Conservation (phyloP, 768 basidiomycete genomes). For the Xerocomellus dryophilus region DNA sequence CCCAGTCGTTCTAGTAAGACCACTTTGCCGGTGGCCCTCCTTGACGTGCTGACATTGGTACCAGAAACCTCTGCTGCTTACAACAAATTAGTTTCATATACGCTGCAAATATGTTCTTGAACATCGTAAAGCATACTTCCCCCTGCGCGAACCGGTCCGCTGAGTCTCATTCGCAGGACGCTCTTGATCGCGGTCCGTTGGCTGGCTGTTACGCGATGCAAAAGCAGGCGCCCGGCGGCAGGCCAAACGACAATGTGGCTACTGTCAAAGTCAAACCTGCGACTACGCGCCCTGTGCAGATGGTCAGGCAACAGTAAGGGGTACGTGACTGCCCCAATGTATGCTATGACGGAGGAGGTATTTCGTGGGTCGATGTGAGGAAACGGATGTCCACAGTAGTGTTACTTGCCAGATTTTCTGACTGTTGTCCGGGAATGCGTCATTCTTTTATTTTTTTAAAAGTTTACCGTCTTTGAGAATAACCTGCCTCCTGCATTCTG, state of each 20-base stretch:
- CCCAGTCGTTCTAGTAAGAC: constrained; percentile 1
- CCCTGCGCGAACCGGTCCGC: not conserved
- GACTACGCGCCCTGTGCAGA: constrained; percentile 2
- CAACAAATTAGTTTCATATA: not conserved
- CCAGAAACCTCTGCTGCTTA: not conserved
- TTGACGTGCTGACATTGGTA: not conserved
- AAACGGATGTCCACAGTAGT: not conserved
- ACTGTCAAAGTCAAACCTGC: constrained; percentile 7
- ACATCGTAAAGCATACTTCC: not conserved
- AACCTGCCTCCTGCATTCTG: not conserved
- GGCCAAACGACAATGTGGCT: not conserved
- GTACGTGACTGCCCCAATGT: not conserved
- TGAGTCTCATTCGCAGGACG: constrained; percentile 9
- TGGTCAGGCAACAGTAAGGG: not conserved
- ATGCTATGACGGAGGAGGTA: not conserved
- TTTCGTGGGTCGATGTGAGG: not conserved
- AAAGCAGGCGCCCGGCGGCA: constrained; percentile 5
- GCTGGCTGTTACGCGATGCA: not conserved
- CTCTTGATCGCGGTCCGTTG: not conserved
- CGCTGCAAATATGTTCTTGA: constrained; percentile 1
- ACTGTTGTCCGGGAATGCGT: not conserved
- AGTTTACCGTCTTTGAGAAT: too few relatives aligned
- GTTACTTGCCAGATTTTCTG: not conserved
- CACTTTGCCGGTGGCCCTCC: not conserved
- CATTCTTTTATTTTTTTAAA: not conserved